A percentile compares a stretch with the other conserved stretches of the same genome.
These are phyloP conservation scores for Omphalea diandra DNA, from an alignment of 441 rosid genomes.

Conservation along the genomic window DNA sequence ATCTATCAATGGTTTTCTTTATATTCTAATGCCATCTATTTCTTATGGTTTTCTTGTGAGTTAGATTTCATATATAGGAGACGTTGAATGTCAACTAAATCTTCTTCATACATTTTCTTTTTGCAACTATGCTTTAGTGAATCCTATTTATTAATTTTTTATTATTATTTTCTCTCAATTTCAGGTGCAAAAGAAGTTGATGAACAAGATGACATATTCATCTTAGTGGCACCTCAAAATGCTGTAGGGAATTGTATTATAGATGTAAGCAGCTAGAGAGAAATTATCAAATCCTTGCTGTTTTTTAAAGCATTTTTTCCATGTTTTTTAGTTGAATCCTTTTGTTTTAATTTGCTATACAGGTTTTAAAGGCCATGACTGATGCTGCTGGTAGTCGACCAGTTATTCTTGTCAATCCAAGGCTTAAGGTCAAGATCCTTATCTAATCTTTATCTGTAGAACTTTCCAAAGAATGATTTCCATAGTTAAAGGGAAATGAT, in stretches of 20 bases:
- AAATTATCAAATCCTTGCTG: slow-evolving; percentile 11
- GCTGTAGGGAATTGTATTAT: slow-evolving; percentile 96
- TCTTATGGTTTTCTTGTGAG: slow-evolving; percentile 2
- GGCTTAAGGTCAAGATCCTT: slow-evolving; percentile 61
- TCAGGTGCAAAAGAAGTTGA: slow-evolving; percentile 77
- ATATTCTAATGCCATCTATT: too few species aligned
- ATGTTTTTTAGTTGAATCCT: slow-evolving; percentile 5
- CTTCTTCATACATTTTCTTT: not conserved
- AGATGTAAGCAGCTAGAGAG: slow-evolving; percentile 49
- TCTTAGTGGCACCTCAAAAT: slow-evolving; percentile 95
- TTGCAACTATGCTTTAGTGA: not conserved
- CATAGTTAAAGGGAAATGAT: not conserved
- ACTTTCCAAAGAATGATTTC: slow-evolving; percentile 8
- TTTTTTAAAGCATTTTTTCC: slow-evolving; percentile 5
- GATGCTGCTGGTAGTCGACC: slow-evolving; percentile 85
- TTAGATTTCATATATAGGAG: not conserved
- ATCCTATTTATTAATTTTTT: not conserved
- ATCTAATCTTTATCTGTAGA: slow-evolving; percentile 9
- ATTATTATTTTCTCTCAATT: slow-evolving; percentile 8
- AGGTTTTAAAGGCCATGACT: slow-evolving; percentile 95
- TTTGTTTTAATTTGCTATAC: slow-evolving; percentile 22
- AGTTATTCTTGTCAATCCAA: slow-evolving; percentile 83
- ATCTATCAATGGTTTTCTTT: too few species aligned
- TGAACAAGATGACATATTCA: slow-evolving; percentile 83
- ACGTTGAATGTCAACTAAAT: not conserved